Base-by-base conservation (phyloP, 1,139 yeast species). In the Hyphopichia buzzinii region DNA sequence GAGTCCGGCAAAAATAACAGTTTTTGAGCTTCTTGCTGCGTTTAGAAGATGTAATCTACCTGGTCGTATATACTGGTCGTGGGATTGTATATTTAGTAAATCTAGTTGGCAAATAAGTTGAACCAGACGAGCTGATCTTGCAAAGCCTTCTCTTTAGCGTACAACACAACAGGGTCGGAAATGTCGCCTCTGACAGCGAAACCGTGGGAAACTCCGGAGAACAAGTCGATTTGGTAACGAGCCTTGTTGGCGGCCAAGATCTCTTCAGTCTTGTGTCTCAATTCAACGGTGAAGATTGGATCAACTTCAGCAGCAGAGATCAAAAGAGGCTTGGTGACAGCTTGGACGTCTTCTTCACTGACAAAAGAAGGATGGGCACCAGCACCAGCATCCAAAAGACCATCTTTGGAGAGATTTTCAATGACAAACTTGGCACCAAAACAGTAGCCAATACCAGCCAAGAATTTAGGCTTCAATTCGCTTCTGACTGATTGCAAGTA, bases 341-440 rank as follows among this genome's bases (percentile, higher is more conserved):
- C 76, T 33, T 67, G 74, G 35, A 86, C 71, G 48, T 84, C 94
- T 21, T 79, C 88, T 22, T 74, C 70, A 8, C 72, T 40, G 24
- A 85, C 81, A 41, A 81, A 71, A 1, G 94, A 81, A 10, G 96
- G 96, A 58, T 89, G 96, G 11, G 90, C 92, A 40, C 76, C 57
- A 8, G 90, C 94, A 47, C 76, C 88, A 23, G 72, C 84, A 41
- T 79, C 74, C 21, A 77, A 57, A 17, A 60, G 47, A 16, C 81
- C 82, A 17, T 54, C 64, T 13, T 59, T 57, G 2, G 75, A 62
- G 35, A 83, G 61, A 39, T 81, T 72, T 40, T 73, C 78, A 33
- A 83, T 53, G 21, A 74, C 79, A 46, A 66, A 80, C 57, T 81
- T 83, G 35, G 89, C 96, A 51, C 96, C 96, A 49, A 72, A 88